A percentile compares a stretch with the other conserved stretches of the same genome.
Evolutionary conservation across 1,139 yeast species (phyloP).

Genomic region (Debaryomyces sp.): DNA sequence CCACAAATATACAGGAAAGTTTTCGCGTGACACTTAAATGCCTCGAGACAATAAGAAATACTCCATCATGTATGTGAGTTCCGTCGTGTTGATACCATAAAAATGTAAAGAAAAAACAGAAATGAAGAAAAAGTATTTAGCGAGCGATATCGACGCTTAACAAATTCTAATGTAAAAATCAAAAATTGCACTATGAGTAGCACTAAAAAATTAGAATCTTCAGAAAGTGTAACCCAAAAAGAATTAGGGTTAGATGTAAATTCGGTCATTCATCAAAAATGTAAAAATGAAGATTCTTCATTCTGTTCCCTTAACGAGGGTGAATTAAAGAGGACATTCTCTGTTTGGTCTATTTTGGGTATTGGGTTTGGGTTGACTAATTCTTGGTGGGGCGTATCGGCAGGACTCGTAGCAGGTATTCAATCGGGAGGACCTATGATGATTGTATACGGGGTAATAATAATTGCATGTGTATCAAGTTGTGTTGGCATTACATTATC

Average conservation of each 20-base stretch:
- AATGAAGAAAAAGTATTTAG: too few species aligned
- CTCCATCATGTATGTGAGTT: too few species aligned
- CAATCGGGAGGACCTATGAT: conserved; percentile 69
- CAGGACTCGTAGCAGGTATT: conserved; percentile 64
- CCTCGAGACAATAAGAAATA: too few species aligned
- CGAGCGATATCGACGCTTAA: too few species aligned
- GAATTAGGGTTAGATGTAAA: background rate
- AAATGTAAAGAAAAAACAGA: too few species aligned
- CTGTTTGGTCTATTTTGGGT: conserved; percentile 59
- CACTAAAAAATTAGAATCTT: background rate
- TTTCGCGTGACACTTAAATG: too few species aligned
- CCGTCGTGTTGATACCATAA: too few species aligned
- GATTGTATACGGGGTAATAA: conserved; percentile 67
- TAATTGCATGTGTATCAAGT: conserved; percentile 52
- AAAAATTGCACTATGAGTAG: too few species aligned
- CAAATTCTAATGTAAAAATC: too few species aligned
- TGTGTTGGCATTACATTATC: conserved; percentile 45
- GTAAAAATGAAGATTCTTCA: conserved; percentile 3
- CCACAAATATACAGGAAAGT: too few species aligned
- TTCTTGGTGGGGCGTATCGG: conserved; percentile 72
- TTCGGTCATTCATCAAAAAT: background rate
- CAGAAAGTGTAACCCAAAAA: background rate
- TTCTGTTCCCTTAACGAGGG: conserved; percentile 15
- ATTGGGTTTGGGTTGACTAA: conserved; percentile 72
- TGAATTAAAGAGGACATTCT: conserved; percentile 51